Evolutionary conservation across 2,329 filamentous ascomycete genomes (phyloP), one percentile per base, ranked within the genome.

Genomic region (Colletotrichum salicis): DNA sequence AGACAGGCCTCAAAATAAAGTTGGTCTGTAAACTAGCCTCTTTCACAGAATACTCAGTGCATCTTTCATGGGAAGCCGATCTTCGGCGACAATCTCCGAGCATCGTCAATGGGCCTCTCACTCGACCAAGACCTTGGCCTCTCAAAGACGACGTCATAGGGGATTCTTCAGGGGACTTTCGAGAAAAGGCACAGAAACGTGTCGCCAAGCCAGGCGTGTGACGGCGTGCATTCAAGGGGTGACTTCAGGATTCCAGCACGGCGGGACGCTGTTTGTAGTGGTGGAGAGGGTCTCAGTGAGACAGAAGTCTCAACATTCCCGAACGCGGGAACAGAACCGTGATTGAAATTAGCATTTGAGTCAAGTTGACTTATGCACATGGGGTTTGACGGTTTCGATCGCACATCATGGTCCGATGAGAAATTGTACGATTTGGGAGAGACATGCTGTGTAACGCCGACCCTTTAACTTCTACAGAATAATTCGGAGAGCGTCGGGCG

Each of bases 251-350:
- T 71, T 71, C 68, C 45, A 56, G 33, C 27, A 33, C 24, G 41
- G 55, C 35, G 61, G 51, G 27, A 48, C 33, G 55, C 41, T 66
- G 37, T 58, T 59, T 35, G 45, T 54, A 41, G 37, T 13, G 35
- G 27, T 12, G 29, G 35, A 64, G 35, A 51, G 37, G 35, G 37
- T 24, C 59, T 31, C 48, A 35, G 57, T 71, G 55, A 64, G 54
- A 70, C 70, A 69, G 29, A n/a, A 64, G 54, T 70, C 55, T 69
- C 33, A 19, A 64, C 59, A 71, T 64, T 71, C 66, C 65, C 66
- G 60, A 24, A 58, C 58, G 64, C 41, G 64, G 64, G 52, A 68
- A 48, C 41, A 60, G 37, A 24, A 41, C 59, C 55, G 57, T 27
- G 59, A 64, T 57, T 48, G 70, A 69, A 64, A 71, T 71, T 71